Conservation (phyloP, 176 grass and related monocot species). For the Raddia distichophylla region DNA sequence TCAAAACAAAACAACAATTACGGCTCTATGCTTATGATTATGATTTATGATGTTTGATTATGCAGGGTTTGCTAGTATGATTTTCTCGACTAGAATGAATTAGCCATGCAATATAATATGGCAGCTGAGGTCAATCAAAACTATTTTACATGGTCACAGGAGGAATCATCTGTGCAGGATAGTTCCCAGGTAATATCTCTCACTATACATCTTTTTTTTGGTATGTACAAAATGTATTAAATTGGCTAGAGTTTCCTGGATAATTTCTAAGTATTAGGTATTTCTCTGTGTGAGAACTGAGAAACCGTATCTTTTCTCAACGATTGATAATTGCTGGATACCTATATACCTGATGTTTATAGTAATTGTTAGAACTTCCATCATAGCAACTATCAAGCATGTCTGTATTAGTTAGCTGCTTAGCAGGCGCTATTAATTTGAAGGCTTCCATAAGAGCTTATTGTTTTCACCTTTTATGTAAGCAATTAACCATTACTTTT, state of each 20-base stretch:
- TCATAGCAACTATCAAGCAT: conserved; percentile 9
- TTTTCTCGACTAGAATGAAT: conserved; percentile 36
- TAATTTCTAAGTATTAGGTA: conserved; percentile 1
- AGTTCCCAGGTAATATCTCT: conserved; percentile 63
- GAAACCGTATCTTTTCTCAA: not conserved
- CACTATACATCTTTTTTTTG: conserved; percentile 1
- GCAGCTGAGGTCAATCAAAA: conserved; percentile 84
- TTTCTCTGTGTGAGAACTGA: not conserved
- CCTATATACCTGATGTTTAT: not conserved
- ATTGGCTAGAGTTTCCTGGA: conserved; percentile 5
- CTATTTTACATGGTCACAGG: conserved; percentile 83
- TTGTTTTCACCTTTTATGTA: not conserved
- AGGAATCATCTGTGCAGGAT: conserved; percentile 67
- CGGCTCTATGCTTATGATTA: conserved; percentile 22
- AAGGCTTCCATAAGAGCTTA: not conserved
- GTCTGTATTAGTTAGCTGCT: conserved; percentile 2
- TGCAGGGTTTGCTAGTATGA: conserved; percentile 36
- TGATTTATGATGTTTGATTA: conserved; percentile 14
- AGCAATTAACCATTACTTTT: conserved; percentile 9
- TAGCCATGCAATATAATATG: conserved; percentile 54
- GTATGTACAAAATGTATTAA: not conserved
- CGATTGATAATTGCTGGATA: not conserved
- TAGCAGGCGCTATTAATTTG: not conserved
- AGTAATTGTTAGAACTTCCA: conserved; percentile 24
- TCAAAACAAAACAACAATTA: conserved; percentile 5